Evolutionary conservation across 1,284 basidiomycete genomes (phyloP), one percentile per base, ranked within the genome.

Genomic region (Ceratobasidium sp.): DNA sequence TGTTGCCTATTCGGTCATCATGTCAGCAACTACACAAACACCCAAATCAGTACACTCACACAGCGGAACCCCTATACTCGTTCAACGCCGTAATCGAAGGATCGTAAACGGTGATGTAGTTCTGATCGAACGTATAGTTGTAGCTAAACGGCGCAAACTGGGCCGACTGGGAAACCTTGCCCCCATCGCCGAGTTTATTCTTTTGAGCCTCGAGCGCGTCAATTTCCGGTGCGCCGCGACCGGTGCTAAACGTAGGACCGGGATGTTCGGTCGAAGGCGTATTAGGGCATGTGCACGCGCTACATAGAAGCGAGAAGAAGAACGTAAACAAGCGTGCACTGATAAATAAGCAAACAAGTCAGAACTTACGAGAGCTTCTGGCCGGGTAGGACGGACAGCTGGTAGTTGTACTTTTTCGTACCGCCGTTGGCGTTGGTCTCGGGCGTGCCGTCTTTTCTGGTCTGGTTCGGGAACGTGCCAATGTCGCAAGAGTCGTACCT

Each of bases 71-170:
- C 51, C 69, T 53, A 31, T 73, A 93, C 17, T 84, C 81, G 77
- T 90, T 90, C 33, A 85, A 78, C 1, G 80, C 42, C 3, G 85
- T 86, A 17, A 80, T 64, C 75, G 80, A 54, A 76, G 78, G 79
- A 86, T 87, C 77, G 86, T 84, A 65, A 76, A 78, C 54, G 6
- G 89, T 89, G 37, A 89, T 86, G 5, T 83, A 79, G 0, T 87
- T 80, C 77, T 89, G 83, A 78, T 86, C 84, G 63, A 82, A 85
- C 7, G 83, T 77, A 79, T 91, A 92, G 69, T 85, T 87, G 69
- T 84, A 84, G 80, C 89, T 89, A 82, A 91, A 91, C 2, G 91
- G 91, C 84, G 91, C 83, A 79, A 91, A 80, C 82, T 91, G 90
- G 1, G 88, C 86, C 1, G 89, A 90, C 79, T 90, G 87, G 4